Base-by-base conservation (phyloP, 306 rosid genomes). In the Vigna reflexopilosa region DNA sequence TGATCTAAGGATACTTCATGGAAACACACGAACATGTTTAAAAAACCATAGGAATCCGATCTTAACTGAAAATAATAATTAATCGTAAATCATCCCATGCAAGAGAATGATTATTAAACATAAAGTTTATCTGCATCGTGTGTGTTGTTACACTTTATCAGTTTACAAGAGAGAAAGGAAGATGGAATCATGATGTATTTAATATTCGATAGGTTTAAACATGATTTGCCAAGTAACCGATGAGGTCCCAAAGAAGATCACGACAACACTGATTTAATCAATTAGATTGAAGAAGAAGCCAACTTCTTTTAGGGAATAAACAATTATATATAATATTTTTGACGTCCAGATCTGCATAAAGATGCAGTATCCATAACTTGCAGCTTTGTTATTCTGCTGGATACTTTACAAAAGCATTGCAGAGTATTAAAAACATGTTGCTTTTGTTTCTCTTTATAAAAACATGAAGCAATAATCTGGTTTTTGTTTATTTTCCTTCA, bases 371-470 rank as follows among this genome's bases (percentile, higher is more conserved):
- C 19, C 26, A 7, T 40, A 34, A 80, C 32, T 11, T 28, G 54
- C 45, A 56, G 7, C 62, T 74, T 81, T 61, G 67, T 61, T 67
- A 22, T 19, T 50, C 44, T 34, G 62, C 17, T 49, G 24, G 22
- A 15, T 26, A 40, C 77, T 76, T 76, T 70, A 26, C 44, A 61
- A 81, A 81, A 81, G 77, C 59, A 72, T 36, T 50, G 57, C 72
- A 48, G 34, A 48, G n/a, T 61, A 15, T 59, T 9, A 36, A 63
- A 62, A 14, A n/a, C 12, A 49, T 22, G 30, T 9, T 72, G 44
- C 5, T 70, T 81, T 69, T 61, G 51, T 70, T 61, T 42, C 51
- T 40, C 72, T 76, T 69, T 81, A 52, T 22, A 34, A 26, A 17
- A 59, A 20, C 68, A 57, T 13, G 19, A 69, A 9, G 14, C 70